Conservation (phyloP, 2,329 filamentous ascomycete species). For the Apiospora sp. region DNA sequence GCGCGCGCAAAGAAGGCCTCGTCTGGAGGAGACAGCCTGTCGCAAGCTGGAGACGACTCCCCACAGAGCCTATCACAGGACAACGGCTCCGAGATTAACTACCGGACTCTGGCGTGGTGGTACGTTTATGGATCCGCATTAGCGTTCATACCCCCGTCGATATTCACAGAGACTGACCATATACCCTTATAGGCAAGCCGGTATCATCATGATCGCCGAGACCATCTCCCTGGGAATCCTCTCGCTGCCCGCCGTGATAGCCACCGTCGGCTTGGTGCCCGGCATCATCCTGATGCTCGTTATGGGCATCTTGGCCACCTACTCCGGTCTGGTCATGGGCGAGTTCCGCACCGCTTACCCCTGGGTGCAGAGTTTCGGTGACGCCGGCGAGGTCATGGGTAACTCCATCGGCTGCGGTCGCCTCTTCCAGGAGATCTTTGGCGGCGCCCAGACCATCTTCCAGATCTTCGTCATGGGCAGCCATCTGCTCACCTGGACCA, state of each 20-base stretch:
- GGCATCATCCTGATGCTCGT: slow-evolving; percentile 77
- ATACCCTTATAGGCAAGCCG: slow-evolving; percentile 49
- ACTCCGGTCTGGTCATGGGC: slow-evolving; percentile 61
- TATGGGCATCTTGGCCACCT: slow-evolving; percentile 73
- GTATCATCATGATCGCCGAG: slow-evolving; percentile 53
- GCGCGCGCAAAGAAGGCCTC: slow-evolving; percentile 9
- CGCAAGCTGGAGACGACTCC: neutral
- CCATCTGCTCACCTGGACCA: slow-evolving; percentile 73
- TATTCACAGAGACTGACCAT: slow-evolving; percentile 7
- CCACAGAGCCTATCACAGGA: slow-evolving; percentile 29
- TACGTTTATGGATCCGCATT: slow-evolving; percentile 33
- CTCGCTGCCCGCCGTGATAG: slow-evolving; percentile 79
- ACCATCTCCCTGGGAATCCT: slow-evolving; percentile 63
- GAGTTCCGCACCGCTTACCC: slow-evolving; percentile 77
- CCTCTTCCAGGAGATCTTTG: slow-evolving; percentile 66
- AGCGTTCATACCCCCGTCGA: neutral
- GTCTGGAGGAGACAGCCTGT: slow-evolving; percentile 8
- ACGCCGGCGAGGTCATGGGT: slow-evolving; percentile 67
- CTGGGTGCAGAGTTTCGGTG: slow-evolving; percentile 71
- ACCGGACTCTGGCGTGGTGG: slow-evolving; percentile 50
- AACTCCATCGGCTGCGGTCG: slow-evolving; percentile 55
- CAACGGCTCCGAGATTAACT: slow-evolving; percentile 41
- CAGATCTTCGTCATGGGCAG: slow-evolving; percentile 74
- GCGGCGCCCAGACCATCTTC: slow-evolving; percentile 66
- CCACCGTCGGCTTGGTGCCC: slow-evolving; percentile 73